Conservation (phyloP, 805 yeast genomes). For the Metschnikowia borealis region DNA sequence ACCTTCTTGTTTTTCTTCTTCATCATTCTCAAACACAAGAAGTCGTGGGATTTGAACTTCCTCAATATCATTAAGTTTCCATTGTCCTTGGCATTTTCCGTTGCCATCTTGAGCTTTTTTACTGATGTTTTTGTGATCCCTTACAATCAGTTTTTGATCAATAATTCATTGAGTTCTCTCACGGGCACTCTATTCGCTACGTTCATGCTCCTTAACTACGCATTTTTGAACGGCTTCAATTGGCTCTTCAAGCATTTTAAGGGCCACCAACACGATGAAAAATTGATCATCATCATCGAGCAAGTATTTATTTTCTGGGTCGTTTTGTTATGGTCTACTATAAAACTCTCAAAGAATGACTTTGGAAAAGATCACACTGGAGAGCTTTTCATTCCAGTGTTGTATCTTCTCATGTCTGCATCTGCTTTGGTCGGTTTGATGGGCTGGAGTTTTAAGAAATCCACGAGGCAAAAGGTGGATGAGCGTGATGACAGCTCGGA, state of each 20-base stretch:
- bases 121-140: constrained; percentile 19
- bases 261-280: constrained; percentile 43
- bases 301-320: constrained; percentile 57
- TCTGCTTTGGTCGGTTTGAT: constrained; percentile 52
- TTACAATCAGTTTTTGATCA: constrained; percentile 33
- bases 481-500: constrained; percentile 23
- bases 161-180: constrained; percentile 38
- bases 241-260: constrained; percentile 30
- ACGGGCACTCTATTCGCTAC: constrained; percentile 40
- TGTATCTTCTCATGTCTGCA: constrained; percentile 44
- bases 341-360: constrained; percentile 45
- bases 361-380: constrained; percentile 49
- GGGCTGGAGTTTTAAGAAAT: constrained; percentile 36
- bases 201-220: constrained; percentile 51
- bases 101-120: constrained; percentile 24
- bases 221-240: constrained; percentile 46
- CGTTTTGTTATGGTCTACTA: constrained; percentile 39
- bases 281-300: constrained; percentile 54
- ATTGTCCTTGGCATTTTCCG: constrained; percentile 37
- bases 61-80: constrained; percentile 55
- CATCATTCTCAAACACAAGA: constrained; percentile 43
- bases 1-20: constrained; percentile 44
- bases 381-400: constrained; percentile 43
- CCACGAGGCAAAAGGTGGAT: constrained; percentile 3
- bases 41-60: constrained; percentile 44